Conservation (phyloP, 2,329 filamentous ascomycete genomes). For the Fusarium proliferatum region DNA sequence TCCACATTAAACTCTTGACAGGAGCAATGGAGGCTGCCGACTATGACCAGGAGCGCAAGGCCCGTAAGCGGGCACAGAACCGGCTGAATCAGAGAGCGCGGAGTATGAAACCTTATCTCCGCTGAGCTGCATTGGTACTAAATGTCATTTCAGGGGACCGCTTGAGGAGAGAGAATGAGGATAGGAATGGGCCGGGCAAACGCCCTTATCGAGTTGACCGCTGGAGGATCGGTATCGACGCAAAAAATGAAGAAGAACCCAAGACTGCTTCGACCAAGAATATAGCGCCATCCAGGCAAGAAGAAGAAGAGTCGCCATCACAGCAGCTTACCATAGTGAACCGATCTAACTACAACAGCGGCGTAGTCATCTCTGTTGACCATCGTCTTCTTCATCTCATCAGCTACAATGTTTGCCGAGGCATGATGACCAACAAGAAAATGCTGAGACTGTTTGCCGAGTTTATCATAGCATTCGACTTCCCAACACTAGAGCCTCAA, state of each 20-base stretch:
- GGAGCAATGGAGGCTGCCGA: neutral
- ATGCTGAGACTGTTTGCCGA: neutral
- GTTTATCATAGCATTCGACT: neutral
- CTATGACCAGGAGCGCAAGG: conserved; percentile 1
- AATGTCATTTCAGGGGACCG: neutral
- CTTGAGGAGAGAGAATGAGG: neutral
- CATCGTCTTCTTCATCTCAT: conserved; percentile 26
- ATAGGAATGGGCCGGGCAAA: neutral
- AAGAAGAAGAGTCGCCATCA: neutral
- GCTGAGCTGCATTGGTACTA: neutral
- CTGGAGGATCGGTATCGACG: conserved; percentile 12
- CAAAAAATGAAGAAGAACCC: fast-evolving
- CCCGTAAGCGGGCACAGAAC: conserved; percentile 25
- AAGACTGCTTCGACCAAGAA: too few relatives aligned
- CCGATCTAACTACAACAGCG: fast-evolving
- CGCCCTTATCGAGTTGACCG: conserved; percentile 19
- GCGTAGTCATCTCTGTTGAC: neutral
- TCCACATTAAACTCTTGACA: neutral
- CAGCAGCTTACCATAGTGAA: too few relatives aligned
- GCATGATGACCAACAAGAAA: conserved; percentile 19
- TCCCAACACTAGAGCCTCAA: neutral
- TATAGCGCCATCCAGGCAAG: neutral
- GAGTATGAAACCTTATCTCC: conserved; percentile 6
- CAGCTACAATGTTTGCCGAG: conserved; percentile 24
- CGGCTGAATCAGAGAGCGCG: conserved; percentile 30